Percentiles rank a stretch among this genome's conserved stretches.
Evolutionary conservation across 2,329 filamentous ascomycete species (phyloP).

Genomic region (Aspergillus tubingensis): DNA sequence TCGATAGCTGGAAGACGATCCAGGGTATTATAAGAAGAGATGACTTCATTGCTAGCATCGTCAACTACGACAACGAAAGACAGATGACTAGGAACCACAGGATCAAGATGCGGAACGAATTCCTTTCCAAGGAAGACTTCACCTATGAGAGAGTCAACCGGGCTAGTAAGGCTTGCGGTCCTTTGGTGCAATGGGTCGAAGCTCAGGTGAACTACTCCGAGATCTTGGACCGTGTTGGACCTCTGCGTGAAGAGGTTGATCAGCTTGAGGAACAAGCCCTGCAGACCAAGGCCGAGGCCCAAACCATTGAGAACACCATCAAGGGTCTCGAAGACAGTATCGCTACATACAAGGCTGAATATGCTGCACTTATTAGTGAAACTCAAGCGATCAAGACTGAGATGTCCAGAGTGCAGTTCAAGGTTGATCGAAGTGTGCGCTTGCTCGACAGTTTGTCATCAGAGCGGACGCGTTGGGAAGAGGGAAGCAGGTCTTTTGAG

Average conservation of each 20-base stretch:
- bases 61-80: slow-evolving; percentile 92
- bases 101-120: slow-evolving; percentile 89
- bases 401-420: slow-evolving; percentile 95
- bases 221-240: slow-evolving; percentile 90
- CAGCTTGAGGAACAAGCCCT: slow-evolving; percentile 84
- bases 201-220: slow-evolving; percentile 98
- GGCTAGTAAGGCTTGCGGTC: slow-evolving; percentile 94
- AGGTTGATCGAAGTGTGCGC: slow-evolving; percentile 93
- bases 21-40: slow-evolving; percentile 85
- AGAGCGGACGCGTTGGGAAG: slow-evolving; percentile 91
- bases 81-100: slow-evolving; percentile 86
- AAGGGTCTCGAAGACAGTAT: slow-evolving; percentile 84
- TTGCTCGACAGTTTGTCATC: slow-evolving; percentile 93
- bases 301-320: slow-evolving; percentile 87
- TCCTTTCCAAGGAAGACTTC: slow-evolving; percentile 89
- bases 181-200: slow-evolving; percentile 93
- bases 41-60: slow-evolving; percentile 96
- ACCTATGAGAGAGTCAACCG: slow-evolving; percentile 95
- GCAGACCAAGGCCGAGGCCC: slow-evolving; percentile 89
- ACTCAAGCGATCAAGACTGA: slow-evolving; percentile 96
- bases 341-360: slow-evolving; percentile 92
- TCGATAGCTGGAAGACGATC: slow-evolving; percentile 87
- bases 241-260: slow-evolving; percentile 84
- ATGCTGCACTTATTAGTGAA: slow-evolving; percentile 92
- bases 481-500: slow-evolving; percentile 96